phyloP scores from a whole-genome alignment of 345 rosid species.

The Adansonia digitata region DNA sequence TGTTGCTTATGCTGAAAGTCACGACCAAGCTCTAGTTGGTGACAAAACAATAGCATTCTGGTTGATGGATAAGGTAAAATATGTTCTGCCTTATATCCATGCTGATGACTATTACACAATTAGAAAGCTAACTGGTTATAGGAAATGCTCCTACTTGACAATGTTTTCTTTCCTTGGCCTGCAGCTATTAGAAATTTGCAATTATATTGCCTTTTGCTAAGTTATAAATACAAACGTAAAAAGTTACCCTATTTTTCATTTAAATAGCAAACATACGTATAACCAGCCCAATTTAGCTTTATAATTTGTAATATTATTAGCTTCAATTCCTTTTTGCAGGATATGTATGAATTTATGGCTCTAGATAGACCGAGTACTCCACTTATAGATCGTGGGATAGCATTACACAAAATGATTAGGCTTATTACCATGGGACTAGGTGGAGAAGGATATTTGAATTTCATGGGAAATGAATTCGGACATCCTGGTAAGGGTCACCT shows the following conservation, averaged over 20 bases:
- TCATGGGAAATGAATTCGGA: constrained; percentile 99
- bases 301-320: constrained; percentile 2
- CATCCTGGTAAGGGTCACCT: constrained; percentile 69
- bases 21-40: constrained; percentile 99
- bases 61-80: constrained; percentile 93
- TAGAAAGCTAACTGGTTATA: not conserved
- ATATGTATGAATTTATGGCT: constrained; percentile 98
- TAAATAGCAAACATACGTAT: not conserved
- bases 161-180: not conserved
- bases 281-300: not conserved
- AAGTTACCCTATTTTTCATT: not conserved
- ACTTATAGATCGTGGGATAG: constrained; percentile 88
- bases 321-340: constrained; percentile 38
- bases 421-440: constrained; percentile 94
- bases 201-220: not conserved
- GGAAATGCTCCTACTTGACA: not conserved
- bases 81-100: not conserved
- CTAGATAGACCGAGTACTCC: constrained; percentile 78
- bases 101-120: not conserved
- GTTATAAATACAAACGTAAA: not conserved
- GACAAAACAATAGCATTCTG: constrained; percentile 98
- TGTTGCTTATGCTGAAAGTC: constrained; percentile 88
- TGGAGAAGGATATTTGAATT: constrained; percentile 97
- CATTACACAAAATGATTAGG: constrained; percentile 96
- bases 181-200: not conserved